A percentile compares a stretch with the other conserved stretches of the same genome.
These are phyloP conservation scores for Russula virescens DNA, from an alignment of 768 basidiomycete genomes.

Conservation along the genomic window DNA sequence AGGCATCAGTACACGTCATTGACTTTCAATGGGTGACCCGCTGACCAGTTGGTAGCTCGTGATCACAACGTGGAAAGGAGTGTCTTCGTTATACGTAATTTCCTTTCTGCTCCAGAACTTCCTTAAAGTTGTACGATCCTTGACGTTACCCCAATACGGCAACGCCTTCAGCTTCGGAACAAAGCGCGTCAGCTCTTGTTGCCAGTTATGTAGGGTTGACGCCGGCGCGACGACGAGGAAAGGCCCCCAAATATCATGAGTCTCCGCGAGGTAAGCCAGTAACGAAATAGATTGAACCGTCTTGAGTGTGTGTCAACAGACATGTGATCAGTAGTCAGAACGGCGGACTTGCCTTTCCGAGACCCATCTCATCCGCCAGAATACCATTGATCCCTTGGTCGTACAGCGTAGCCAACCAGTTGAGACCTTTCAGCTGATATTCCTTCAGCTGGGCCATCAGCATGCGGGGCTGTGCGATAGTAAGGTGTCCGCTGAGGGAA, in stretches of 20 bases:
- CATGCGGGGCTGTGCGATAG: conserved; percentile 91
- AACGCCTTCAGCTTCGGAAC: conserved; percentile 90
- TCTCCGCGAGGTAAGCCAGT: conserved; percentile 92
- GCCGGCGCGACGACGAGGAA: conserved; percentile 97
- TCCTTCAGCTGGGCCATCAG: conserved; percentile 96
- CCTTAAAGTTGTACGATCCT: conserved; percentile 88
- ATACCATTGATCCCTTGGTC: conserved; percentile 99
- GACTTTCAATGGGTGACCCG: conserved; percentile 13
- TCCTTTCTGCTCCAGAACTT: conserved; percentile 99
- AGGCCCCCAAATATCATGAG: conserved; percentile 98
- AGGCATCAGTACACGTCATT: not conserved
- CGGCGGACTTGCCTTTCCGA: conserved; percentile 60
- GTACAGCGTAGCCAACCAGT: conserved; percentile 95
- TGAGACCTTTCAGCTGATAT: conserved; percentile 95
- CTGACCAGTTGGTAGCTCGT: conserved; percentile 93
- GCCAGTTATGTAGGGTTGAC: conserved; percentile 98
- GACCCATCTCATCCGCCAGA: conserved; percentile 98
- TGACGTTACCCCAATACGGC: conserved; percentile 98
- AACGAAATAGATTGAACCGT: conserved; percentile 98
- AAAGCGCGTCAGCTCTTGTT: conserved; percentile 95
- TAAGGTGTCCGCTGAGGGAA: conserved; percentile 74
- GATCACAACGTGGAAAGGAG: conserved; percentile 94
- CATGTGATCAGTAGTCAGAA: conserved; percentile 25
- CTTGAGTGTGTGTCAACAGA: conserved; percentile 33
- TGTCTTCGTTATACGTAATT: conserved; percentile 90